A percentile compares a stretch with the other conserved stretches of the same genome.
phyloP scores from a whole-genome alignment of 331 rosid species.

The Telfairia occidentalis region DNA sequence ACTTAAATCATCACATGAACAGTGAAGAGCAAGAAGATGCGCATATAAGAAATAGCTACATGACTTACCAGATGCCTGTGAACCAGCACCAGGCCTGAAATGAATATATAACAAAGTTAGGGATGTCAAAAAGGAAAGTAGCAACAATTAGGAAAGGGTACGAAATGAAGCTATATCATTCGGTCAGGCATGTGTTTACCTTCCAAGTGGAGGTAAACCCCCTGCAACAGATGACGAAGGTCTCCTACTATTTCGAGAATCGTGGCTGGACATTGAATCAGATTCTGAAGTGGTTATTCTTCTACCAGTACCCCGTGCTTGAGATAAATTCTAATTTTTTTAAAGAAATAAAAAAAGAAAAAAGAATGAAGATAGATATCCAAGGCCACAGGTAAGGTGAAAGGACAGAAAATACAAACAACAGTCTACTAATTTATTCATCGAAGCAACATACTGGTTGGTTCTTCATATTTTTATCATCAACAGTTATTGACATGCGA shows the following conservation, averaged over 20 bases:
- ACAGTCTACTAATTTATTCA: neutral
- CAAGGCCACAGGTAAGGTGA: neutral
- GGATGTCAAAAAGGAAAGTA: neutral
- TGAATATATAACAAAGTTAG: conserved; percentile 11
- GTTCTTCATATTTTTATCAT: neutral
- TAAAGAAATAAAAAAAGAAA: neutral
- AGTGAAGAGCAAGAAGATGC: conserved; percentile 19
- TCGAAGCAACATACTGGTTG: neutral
- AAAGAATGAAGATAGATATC: neutral
- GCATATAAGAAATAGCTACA: conserved; percentile 14
- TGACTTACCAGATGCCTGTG: conserved; percentile 86
- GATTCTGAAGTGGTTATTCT: conserved; percentile 54
- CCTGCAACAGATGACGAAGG: conserved; percentile 93
- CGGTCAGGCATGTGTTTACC: conserved; percentile 32
- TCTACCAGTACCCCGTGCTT: conserved; percentile 69
- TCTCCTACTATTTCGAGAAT: conserved; percentile 61
- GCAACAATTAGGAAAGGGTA: neutral
- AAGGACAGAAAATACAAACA: neutral
- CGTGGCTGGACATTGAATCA: conserved; percentile 67
- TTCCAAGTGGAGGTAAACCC: conserved; percentile 93
- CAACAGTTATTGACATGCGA: neutral
- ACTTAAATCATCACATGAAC: conserved; percentile 33
- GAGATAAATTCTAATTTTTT: conserved; percentile 61
- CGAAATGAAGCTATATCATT: conserved; percentile 15
- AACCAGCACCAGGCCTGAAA: conserved; percentile 66